These are phyloP conservation scores for Carallia pectinifolia DNA, from an alignment of 345 rosid genomes.

Conservation along the genomic window DNA sequence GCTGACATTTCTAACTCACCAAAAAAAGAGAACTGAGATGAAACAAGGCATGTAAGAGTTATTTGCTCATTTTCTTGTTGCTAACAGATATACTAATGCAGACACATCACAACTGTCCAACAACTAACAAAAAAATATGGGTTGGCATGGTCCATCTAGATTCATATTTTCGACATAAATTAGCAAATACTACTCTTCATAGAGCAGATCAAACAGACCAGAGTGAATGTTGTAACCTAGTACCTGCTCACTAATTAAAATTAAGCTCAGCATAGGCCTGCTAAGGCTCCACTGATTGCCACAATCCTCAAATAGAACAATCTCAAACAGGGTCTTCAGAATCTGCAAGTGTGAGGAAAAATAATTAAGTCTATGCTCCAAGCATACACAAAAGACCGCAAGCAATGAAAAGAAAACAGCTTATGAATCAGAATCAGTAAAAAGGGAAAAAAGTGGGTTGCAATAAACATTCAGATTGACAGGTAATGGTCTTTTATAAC, in stretches of 20 bases:
- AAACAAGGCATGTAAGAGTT: neutral
- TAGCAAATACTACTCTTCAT: neutral
- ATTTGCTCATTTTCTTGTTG: neutral
- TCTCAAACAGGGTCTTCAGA: conserved; percentile 88
- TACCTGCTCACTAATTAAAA: conserved; percentile 88
- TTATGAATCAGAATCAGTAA: neutral
- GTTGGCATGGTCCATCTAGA: too few species aligned
- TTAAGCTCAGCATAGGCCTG: conserved; percentile 94
- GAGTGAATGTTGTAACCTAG: neutral
- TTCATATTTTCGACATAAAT: neutral
- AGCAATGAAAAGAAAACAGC: neutral
- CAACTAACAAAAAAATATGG: neutral
- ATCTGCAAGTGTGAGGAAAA: conserved; percentile 51
- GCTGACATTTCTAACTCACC: neutral
- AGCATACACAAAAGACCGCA: neutral
- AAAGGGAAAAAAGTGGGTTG: too few species aligned
- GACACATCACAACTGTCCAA: neutral
- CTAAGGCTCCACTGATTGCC: conserved; percentile 99
- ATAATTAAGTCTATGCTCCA: neutral
- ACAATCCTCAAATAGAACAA: conserved; percentile 92
- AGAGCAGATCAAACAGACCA: neutral
- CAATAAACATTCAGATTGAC: too few species aligned
- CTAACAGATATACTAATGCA: neutral
- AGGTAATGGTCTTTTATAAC: too few species aligned
- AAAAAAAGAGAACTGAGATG: neutral